A percentile compares a stretch with the other conserved stretches of the same genome.
These are phyloP conservation scores for Marasmius fiardii DNA, from an alignment of 1,284 basidiomycete species.

Conservation along the genomic window DNA sequence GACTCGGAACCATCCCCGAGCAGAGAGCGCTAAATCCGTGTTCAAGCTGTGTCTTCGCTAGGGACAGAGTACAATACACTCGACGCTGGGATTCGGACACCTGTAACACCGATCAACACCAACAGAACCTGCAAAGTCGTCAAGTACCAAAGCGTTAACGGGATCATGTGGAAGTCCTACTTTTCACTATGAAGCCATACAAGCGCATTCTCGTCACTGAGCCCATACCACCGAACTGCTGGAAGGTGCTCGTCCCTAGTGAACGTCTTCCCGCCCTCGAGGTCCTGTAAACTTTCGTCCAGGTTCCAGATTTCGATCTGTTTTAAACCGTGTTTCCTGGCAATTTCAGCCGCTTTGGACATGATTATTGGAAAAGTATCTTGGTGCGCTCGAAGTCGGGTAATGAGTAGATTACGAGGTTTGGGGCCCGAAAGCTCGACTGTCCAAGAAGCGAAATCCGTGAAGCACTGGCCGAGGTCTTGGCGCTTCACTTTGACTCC, in stretches of 20 bases:
- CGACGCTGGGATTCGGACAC: too few relatives aligned
- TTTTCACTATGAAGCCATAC: background rate
- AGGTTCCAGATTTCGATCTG: conserved; percentile 58
- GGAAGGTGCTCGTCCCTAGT: conserved; percentile 47
- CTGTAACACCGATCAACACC: too few relatives aligned
- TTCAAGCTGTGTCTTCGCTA: too few relatives aligned
- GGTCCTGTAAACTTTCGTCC: conserved; percentile 31
- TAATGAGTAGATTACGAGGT: conserved; percentile 43
- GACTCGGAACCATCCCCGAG: too few relatives aligned
- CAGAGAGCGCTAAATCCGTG: too few relatives aligned
- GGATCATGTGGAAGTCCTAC: too few relatives aligned
- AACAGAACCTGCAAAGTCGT: conserved; percentile 15
- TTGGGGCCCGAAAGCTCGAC: conserved; percentile 35
- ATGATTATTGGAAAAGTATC: conserved; percentile 39
- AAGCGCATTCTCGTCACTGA: conserved; percentile 45
- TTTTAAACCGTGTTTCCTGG: conserved; percentile 34
- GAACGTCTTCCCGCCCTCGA: conserved; percentile 31
- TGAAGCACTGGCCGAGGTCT: conserved; percentile 8
- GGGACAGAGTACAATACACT: too few relatives aligned
- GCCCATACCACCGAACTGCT: conserved; percentile 61
- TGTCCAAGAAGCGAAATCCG: conserved; percentile 51
- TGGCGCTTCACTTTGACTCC: conserved; percentile 27
- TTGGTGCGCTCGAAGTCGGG: conserved; percentile 39
- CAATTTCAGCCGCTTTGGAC: conserved; percentile 32
- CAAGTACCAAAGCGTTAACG: too few relatives aligned